Conservation (phyloP, 805 yeast genomes). For the Priceomyces carsonii region DNA sequence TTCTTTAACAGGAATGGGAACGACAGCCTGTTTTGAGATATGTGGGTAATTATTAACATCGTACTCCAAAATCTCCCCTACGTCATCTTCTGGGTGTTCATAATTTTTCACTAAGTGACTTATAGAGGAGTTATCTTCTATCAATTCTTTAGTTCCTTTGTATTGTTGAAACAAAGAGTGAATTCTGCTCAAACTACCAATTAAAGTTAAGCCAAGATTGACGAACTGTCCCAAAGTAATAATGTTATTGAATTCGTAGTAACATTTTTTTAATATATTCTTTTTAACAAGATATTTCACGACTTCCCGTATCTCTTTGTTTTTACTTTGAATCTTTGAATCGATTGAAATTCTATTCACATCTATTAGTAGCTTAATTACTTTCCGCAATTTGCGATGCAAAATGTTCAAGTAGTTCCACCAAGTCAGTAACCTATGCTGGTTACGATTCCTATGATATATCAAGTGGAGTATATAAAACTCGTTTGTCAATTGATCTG, state of each 20-base stretch:
- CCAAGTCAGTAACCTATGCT: conserved; percentile 74
- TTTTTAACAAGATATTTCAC: conserved; percentile 31
- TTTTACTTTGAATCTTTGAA: conserved; percentile 11
- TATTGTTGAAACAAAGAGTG: conserved; percentile 20
- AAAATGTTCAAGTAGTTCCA: conserved; percentile 69
- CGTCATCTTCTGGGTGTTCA: conserved; percentile 12
- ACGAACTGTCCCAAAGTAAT: conserved; percentile 75
- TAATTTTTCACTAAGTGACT: neutral
- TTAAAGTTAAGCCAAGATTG: conserved; percentile 65
- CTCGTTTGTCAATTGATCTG: conserved; percentile 40
- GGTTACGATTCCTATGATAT: conserved; percentile 73
- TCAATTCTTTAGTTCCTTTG: conserved; percentile 14
- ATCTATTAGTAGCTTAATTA: conserved; percentile 27
- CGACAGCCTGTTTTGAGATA: no score
- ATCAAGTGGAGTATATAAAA: conserved; percentile 58
- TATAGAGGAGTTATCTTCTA: neutral
- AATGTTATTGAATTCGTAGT: conserved; percentile 63
- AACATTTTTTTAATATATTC: conserved; percentile 47
- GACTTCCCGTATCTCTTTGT: conserved; percentile 13
- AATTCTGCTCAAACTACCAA: conserved; percentile 57
- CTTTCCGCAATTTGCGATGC: conserved; percentile 53
- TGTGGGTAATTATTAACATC: no score
- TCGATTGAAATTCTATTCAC: conserved; percentile 8
- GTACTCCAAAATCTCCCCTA: conserved; percentile 28
- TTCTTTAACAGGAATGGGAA: no score